Evolutionary conservation across 2,329 filamentous ascomycete genomes (phyloP).

Genomic region (Fusarium lyarnte): DNA sequence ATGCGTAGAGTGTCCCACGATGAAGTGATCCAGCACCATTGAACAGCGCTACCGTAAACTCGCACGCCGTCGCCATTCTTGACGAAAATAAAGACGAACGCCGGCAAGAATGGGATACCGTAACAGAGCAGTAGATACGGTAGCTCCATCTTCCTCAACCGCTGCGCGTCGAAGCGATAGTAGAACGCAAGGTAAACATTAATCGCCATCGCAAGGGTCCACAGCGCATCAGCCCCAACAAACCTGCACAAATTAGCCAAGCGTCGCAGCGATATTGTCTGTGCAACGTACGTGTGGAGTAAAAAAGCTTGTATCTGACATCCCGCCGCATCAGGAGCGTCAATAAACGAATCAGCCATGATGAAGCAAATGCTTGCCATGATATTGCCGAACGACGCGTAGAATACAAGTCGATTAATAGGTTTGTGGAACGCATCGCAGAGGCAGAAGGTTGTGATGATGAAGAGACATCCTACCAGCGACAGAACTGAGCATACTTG

Average conservation of each 20-base stretch:
- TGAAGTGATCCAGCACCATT: constrained; percentile 2
- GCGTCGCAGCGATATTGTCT: fast-evolving
- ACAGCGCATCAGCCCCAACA: constrained; percentile 2
- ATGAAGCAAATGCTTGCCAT: constrained; percentile 16
- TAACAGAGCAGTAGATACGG: background rate
- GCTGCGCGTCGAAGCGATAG: background rate
- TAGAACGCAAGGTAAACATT: constrained; percentile 12
- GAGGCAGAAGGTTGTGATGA: background rate
- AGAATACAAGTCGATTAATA: background rate
- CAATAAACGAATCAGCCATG: constrained; percentile 1
- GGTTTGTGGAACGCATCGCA: constrained; percentile 7
- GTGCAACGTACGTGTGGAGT: background rate
- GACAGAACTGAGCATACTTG: constrained; percentile 7
- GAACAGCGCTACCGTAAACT: background rate
- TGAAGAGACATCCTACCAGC: constrained; percentile 2
- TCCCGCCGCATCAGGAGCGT: background rate
- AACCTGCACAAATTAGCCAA: background rate
- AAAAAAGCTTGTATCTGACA: background rate
- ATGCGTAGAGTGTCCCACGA: background rate
- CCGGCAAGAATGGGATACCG: background rate
- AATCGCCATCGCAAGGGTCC: constrained; percentile 11
- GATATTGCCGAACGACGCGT: constrained; percentile 5
- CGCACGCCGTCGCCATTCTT: background rate
- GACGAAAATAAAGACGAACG: background rate
- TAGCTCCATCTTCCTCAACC: background rate